Conservation (phyloP, 768 basidiomycete genomes). For the Lactifluus echinatus region DNA sequence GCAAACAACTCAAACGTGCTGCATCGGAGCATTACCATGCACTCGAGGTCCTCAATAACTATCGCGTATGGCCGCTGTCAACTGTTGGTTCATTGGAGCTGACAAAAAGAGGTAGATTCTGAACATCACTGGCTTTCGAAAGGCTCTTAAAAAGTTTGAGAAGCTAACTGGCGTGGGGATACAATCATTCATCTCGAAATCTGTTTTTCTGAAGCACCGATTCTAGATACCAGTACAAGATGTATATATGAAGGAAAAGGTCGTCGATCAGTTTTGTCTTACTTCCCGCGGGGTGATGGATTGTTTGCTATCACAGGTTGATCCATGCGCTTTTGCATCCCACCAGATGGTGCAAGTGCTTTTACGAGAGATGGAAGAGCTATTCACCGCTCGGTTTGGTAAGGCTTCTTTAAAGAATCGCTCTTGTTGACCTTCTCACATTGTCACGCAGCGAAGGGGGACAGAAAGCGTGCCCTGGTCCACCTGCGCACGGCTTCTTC, state of each 20-base stretch:
- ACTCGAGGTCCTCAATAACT: slow-evolving; percentile 81
- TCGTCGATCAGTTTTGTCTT: slow-evolving; percentile 26
- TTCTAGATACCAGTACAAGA: slow-evolving; percentile 57
- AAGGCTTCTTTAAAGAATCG: slow-evolving; percentile 23
- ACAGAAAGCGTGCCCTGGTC: slow-evolving; percentile 67
- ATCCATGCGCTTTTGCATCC: slow-evolving; percentile 58
- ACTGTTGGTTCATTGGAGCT: slow-evolving; percentile 6
- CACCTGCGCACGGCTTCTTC: slow-evolving; percentile 48
- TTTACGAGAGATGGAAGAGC: slow-evolving; percentile 66
- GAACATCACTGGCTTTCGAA: slow-evolving; percentile 86
- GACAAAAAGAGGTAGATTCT: slow-evolving; percentile 44
- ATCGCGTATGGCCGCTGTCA: slow-evolving; percentile 45
- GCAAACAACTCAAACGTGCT: slow-evolving; percentile 76
- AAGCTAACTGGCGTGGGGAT: slow-evolving; percentile 68
- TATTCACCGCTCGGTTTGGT: slow-evolving; percentile 76
- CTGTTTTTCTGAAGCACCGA: background rate
- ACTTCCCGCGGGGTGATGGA: background rate
- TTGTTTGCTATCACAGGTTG: slow-evolving; percentile 38
- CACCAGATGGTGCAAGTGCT: slow-evolving; percentile 52
- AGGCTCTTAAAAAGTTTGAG: slow-evolving; percentile 80
- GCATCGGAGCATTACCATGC: slow-evolving; percentile 76
- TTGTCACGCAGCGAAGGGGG: slow-evolving; percentile 44
- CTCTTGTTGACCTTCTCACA: background rate
- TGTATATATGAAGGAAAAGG: slow-evolving; percentile 76
- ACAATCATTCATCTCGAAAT: slow-evolving; percentile 2